A percentile compares a stretch with the other conserved stretches of the same genome.
Evolutionary conservation across 768 basidiomycete genomes (phyloP).

Genomic region (Hygrophorus pudorinus): DNA sequence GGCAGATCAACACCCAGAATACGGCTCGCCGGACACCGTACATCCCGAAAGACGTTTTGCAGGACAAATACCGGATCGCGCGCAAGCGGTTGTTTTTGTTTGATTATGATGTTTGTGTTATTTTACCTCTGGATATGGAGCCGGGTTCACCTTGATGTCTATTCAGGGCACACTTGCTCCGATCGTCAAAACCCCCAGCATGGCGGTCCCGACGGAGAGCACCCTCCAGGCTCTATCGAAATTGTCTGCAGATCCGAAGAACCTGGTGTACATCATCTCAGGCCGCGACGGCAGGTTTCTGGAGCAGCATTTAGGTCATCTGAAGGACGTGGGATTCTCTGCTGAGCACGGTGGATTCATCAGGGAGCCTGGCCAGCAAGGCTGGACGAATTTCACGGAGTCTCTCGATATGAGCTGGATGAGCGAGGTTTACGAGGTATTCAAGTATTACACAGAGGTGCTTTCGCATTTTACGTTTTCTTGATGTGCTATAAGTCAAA

Average conservation of each 20-base stretch:
- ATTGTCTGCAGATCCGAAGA: constrained; percentile 72
- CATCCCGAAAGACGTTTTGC: constrained; percentile 54
- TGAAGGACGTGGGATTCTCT: constrained; percentile 76
- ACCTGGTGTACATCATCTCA: constrained; percentile 95
- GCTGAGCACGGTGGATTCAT: constrained; percentile 97
- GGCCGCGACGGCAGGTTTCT: constrained; percentile 92
- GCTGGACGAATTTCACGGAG: constrained; percentile 88
- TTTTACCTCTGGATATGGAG: constrained; percentile 2
- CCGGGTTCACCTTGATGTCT: constrained; percentile 1
- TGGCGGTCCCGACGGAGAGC: constrained; percentile 69
- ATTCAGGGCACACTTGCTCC: constrained; percentile 87
- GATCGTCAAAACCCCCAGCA: constrained; percentile 88
- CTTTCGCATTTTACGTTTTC: background rate
- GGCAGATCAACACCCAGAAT: constrained; percentile 68
- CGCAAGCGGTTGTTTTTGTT: constrained; percentile 86
- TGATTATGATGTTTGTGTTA: constrained; percentile 78
- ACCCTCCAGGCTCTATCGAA: constrained; percentile 66
- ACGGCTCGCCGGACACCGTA: constrained; percentile 80
- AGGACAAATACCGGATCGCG: constrained; percentile 52
- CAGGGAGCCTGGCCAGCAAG: constrained; percentile 48
- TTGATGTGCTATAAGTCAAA: constrained; percentile 7
- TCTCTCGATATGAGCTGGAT: constrained; percentile 97
- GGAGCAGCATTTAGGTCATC: constrained; percentile 82
- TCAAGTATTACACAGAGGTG: constrained; percentile 92
- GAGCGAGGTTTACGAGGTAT: constrained; percentile 90